These are phyloP conservation scores for Ceratocystis colombiana DNA, from an alignment of 2,329 filamentous ascomycete species.

Conservation along the genomic window DNA sequence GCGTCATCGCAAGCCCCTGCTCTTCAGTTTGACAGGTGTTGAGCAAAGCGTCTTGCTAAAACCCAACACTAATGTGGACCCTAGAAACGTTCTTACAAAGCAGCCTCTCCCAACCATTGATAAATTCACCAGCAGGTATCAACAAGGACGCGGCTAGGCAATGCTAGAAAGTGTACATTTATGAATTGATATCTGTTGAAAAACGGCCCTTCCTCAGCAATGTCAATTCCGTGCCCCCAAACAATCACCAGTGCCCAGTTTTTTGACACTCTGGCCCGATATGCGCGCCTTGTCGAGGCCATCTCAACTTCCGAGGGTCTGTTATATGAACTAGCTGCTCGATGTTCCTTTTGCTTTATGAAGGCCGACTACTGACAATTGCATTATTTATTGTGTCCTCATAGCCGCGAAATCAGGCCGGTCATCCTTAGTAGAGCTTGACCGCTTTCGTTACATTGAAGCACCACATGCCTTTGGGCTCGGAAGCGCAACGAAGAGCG, in stretches of 20 bases:
- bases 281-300: slow-evolving; percentile 15
- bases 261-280: slow-evolving; percentile 16
- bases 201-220: not conserved
- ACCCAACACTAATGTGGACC: not conserved
- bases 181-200: no score
- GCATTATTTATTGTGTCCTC: not conserved
- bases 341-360: not conserved
- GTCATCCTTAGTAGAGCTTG: slow-evolving; percentile 47
- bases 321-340: not conserved
- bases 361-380: not conserved
- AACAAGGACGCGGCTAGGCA: no score
- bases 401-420: slow-evolving; percentile 40
- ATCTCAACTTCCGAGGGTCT: slow-evolving; percentile 21
- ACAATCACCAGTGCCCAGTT: slow-evolving; percentile 19
- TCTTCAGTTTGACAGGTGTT: slow-evolving; percentile 14
- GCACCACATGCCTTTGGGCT: slow-evolving; percentile 41
- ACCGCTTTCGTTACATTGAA: slow-evolving; percentile 48
- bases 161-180: no score
- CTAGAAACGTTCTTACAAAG: not conserved
- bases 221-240: not conserved
- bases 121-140: no score
- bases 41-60: slow-evolving; percentile 6
- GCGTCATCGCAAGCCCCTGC: not conserved
- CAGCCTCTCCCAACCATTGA: not conserved
- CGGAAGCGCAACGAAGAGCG: slow-evolving; percentile 28